phyloP scores from a whole-genome alignment of 1,284 basidiomycete species.

The Xerocomus cyaneibrunnescens region DNA sequence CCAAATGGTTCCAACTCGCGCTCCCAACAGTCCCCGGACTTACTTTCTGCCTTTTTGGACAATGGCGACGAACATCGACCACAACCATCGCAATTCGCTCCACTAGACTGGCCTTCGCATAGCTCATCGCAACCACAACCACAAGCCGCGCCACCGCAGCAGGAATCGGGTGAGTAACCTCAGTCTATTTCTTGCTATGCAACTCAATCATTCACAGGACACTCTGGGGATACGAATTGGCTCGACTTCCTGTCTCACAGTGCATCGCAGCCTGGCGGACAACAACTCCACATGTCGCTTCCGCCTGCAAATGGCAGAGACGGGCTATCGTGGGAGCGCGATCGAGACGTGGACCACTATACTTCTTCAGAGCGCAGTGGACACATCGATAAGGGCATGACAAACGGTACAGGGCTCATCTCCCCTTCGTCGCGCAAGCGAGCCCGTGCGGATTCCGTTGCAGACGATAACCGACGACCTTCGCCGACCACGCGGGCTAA shows the following conservation, averaged over 20 bases:
- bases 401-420: constrained; percentile 21
- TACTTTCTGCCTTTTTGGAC: constrained; percentile 34
- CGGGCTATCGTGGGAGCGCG: constrained; percentile 33
- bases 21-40: constrained; percentile 26
- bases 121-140: constrained; percentile 23
- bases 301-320: constrained; percentile 28
- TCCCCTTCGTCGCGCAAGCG: constrained; percentile 33
- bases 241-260: constrained; percentile 34
- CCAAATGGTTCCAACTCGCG: constrained; percentile 20
- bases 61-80: constrained; percentile 29
- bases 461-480: constrained; percentile 19
- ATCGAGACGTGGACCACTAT: constrained; percentile 29
- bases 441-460: constrained; percentile 23
- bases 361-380: constrained; percentile 31
- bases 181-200: background rate
- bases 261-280: constrained; percentile 23
- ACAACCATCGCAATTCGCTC: constrained; percentile 24
- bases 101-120: constrained; percentile 35
- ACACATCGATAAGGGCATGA: constrained; percentile 15
- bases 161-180: constrained; percentile 27
- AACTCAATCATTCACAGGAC: constrained; percentile 19
- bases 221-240: constrained; percentile 32
- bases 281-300: constrained; percentile 32
- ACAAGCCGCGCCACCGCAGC: constrained; percentile 22
- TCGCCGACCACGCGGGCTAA: constrained; percentile 26